A percentile compares a stretch with the other conserved stretches of the same genome.
Conservation (phyloP, 805 yeast species). For the Barnettozyma siamensis region DNA sequence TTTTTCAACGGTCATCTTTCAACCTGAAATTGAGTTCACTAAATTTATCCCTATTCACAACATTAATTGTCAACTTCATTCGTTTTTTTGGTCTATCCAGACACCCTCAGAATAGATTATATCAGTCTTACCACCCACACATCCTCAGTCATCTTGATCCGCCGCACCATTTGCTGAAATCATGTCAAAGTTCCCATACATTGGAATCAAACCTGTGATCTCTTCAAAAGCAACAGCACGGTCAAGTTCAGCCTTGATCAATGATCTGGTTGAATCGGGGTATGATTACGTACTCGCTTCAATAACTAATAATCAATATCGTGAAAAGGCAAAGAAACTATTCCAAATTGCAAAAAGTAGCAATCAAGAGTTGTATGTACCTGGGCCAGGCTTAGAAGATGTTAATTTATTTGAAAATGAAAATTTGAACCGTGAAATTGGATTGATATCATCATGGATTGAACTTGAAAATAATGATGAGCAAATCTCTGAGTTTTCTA, state of each 20-base stretch:
- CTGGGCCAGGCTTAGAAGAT: slow-evolving; percentile 36
- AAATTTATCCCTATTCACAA: too few relatives aligned
- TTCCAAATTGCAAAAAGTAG: slow-evolving; percentile 30
- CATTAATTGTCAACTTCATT: too few relatives aligned
- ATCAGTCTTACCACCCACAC: too few relatives aligned
- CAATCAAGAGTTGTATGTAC: slow-evolving; percentile 27
- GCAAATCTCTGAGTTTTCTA: slow-evolving; percentile 45
- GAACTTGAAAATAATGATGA: slow-evolving; percentile 53
- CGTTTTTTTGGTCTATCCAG: too few relatives aligned
- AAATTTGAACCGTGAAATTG: slow-evolving; percentile 41
- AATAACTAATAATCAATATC: slow-evolving; percentile 46
- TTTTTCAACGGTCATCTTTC: background rate
- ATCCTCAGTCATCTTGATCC: too few relatives aligned
- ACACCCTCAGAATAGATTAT: too few relatives aligned
- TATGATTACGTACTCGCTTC: slow-evolving; percentile 50
- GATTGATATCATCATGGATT: slow-evolving; percentile 63
- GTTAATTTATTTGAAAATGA: slow-evolving; percentile 38
- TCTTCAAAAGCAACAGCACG: slow-evolving; percentile 26
- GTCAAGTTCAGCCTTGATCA: slow-evolving; percentile 26
- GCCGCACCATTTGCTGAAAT: too few relatives aligned
- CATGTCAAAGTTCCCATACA: slow-evolving; percentile 18
- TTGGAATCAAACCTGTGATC: slow-evolving; percentile 44
- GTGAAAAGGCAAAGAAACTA: slow-evolving; percentile 36
- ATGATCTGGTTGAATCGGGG: slow-evolving; percentile 30
- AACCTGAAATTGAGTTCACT: too few relatives aligned